Evolutionary conservation across 2,329 filamentous ascomycete species (phyloP).

Genomic region (Fusarium tanahbumbuense): DNA sequence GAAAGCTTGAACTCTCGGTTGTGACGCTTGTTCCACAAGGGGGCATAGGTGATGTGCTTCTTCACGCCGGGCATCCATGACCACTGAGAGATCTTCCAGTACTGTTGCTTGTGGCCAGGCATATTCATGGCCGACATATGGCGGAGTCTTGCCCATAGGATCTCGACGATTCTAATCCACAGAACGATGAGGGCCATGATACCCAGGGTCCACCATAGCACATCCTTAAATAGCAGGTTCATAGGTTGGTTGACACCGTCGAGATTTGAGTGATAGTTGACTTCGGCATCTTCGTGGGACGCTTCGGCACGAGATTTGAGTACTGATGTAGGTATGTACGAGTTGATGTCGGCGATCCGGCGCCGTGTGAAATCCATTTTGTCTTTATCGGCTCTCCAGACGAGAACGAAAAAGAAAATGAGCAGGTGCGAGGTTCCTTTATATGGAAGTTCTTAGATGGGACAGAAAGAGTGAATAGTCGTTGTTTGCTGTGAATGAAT

Average conservation of each 20-base stretch:
- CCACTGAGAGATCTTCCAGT: constrained; percentile 69
- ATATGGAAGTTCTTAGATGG: constrained; percentile 14
- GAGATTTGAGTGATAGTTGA: constrained; percentile 66
- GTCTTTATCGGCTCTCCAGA: constrained; percentile 25
- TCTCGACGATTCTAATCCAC: constrained; percentile 63
- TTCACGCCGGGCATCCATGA: constrained; percentile 72
- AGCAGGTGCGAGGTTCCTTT: constrained; percentile 23
- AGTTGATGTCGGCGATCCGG: constrained; percentile 48
- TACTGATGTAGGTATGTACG: constrained; percentile 49
- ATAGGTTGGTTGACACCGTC: constrained; percentile 70
- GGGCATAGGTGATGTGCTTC: constrained; percentile 70
- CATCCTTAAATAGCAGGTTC: constrained; percentile 68
- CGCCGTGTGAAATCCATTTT: constrained; percentile 51
- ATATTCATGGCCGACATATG: constrained; percentile 69
- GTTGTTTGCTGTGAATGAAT: constrained; percentile 20
- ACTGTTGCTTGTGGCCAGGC: constrained; percentile 64
- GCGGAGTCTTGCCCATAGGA: constrained; percentile 67
- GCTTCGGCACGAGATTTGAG: constrained; percentile 48
- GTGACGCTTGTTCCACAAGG: constrained; percentile 72
- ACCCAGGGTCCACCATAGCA: constrained; percentile 71
- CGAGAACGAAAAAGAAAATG: constrained; percentile 23
- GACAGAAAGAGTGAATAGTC: constrained; percentile 19
- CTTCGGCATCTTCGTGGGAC: constrained; percentile 47
- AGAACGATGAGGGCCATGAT: constrained; percentile 66
- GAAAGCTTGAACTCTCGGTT: constrained; percentile 74